Evolutionary conservation across 2,329 filamentous ascomycete genomes (phyloP).

Genomic region (Epichloe glyceriae): DNA sequence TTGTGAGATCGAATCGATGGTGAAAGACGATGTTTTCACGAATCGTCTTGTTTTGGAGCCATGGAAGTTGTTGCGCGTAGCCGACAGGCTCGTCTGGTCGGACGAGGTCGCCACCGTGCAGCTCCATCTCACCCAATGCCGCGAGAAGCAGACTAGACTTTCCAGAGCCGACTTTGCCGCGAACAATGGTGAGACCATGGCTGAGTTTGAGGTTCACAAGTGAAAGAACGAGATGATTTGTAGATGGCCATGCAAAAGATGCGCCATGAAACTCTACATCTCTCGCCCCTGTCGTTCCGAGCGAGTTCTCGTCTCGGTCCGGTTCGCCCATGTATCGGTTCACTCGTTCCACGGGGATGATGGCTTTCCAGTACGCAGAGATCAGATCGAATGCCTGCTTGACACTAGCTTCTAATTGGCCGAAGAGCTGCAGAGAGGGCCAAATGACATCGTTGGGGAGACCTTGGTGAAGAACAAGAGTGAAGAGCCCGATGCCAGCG

Average conservation of each 20-base stretch:
- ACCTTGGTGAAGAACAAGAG: slow-evolving; percentile 51
- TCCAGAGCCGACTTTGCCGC: slow-evolving; percentile 46
- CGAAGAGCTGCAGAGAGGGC: slow-evolving; percentile 71
- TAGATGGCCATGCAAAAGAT: slow-evolving; percentile 70
- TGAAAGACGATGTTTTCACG: slow-evolving; percentile 53
- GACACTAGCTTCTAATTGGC: slow-evolving; percentile 59
- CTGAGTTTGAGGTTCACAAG: slow-evolving; percentile 32
- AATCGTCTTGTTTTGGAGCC: slow-evolving; percentile 54
- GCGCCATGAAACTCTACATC: slow-evolving; percentile 47
- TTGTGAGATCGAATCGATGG: slow-evolving; percentile 35
- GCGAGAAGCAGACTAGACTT: slow-evolving; percentile 49
- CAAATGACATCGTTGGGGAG: slow-evolving; percentile 75
- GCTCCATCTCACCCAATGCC: slow-evolving; percentile 53
- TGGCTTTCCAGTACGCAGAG: slow-evolving; percentile 65
- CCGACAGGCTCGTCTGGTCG: slow-evolving; percentile 38
- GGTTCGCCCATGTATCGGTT: slow-evolving; percentile 80
- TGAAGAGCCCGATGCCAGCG: slow-evolving; percentile 71
- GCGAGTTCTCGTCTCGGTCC: slow-evolving; percentile 47
- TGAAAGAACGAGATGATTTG: slow-evolving; percentile 37
- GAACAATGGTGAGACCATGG: slow-evolving; percentile 40
- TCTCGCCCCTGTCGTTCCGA: slow-evolving; percentile 18
- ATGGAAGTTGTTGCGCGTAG: slow-evolving; percentile 48
- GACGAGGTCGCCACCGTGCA: slow-evolving; percentile 35
- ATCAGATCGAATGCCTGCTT: slow-evolving; percentile 64
- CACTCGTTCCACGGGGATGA: slow-evolving; percentile 69